Base-by-base conservation (phyloP, 2,329 filamentous ascomycete species). In the Plenodomus tracheiphilus region DNA sequence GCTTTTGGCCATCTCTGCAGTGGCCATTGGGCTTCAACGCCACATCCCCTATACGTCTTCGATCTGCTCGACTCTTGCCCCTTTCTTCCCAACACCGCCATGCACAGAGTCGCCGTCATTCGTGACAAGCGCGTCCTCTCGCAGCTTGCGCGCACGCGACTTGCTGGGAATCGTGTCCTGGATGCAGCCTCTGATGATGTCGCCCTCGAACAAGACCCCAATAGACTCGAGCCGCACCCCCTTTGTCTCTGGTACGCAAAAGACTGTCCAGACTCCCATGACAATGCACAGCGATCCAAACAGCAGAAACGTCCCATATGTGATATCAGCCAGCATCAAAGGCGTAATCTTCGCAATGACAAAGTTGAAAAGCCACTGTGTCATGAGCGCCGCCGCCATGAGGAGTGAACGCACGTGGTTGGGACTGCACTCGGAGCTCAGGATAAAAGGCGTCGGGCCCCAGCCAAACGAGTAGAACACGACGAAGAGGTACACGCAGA, bases 401-500 rank as follows among this genome's bases (percentile, higher is more conserved):
- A 74, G 62, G 15, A 77, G 63, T 8, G 70, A 72, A 0, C 74
- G 70, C 1, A 75, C 71, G 49, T 71, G 68, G 55, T 73, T 74
- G 15, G 71, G 71, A 22, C 62, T 64, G 59, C 69, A 74, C 50
- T 78, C 75, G 5, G 70, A 72, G 9, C 65, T 66, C n/a, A 77
- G 63, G 16, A 78, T 70, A 49, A 75, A 78, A 1, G 75, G 74
- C 6, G 74, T 74, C 1, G 75, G 75, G 4, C 75, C 75, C 75
- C 75, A 78, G n/a, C 68, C 75, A 44, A 77, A 75, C 2, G 68
- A 73, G 62, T 76, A 77, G 58, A 77, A 77, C 9, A 77, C 73
- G 7, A 77, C 75, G 43, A 76, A 77, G 6, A 77, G 65, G 51
- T 80, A 80, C 4, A 81, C 75, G 62, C 79, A 81, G 43, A 81